Conservation (phyloP, 2,329 filamentous ascomycete genomes). For the Trichophyton simii region DNA sequence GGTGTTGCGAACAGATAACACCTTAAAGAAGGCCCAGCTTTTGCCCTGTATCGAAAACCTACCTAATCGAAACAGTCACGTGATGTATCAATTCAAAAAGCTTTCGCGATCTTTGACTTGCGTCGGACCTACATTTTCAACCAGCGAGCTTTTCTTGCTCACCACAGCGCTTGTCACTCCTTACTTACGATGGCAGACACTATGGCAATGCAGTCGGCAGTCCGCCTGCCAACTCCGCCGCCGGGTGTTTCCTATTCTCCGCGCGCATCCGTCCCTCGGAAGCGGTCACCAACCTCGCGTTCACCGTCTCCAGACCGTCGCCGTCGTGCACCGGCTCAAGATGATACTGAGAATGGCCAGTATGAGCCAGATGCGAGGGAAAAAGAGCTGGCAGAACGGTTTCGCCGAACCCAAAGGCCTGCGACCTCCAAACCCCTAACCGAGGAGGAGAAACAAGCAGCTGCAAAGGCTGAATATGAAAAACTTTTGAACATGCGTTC, state of each 20-base stretch:
- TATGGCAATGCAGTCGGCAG: conserved; percentile 42
- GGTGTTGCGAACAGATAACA: not conserved
- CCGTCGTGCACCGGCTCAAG: conserved; percentile 37
- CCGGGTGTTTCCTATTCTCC: conserved; percentile 38
- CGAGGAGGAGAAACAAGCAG: conserved; percentile 75
- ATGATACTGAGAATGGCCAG: conserved; percentile 26
- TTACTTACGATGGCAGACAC: conserved; percentile 30
- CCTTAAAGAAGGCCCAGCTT: not conserved
- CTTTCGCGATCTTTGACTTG: not conserved
- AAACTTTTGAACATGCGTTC: conserved; percentile 85
- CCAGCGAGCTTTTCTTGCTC: not conserved
- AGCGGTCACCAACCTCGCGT: conserved; percentile 44
- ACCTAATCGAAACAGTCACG: not conserved
- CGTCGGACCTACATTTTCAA: not conserved
- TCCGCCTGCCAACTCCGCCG: conserved; percentile 47
- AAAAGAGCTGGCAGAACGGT: conserved; percentile 40
- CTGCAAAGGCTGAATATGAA: conserved; percentile 84
- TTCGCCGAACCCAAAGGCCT: conserved; percentile 39
- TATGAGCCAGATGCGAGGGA: conserved; percentile 41
- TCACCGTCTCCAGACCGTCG: conserved; percentile 42
- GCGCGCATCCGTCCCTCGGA: conserved; percentile 39
- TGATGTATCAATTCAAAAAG: not conserved
- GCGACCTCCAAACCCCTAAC: conserved; percentile 42
- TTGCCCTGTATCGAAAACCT: not conserved
- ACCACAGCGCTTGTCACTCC: not conserved